phyloP scores from a whole-genome alignment of 2,329 filamentous ascomycete species.

The Orbilia ellipsospora region DNA sequence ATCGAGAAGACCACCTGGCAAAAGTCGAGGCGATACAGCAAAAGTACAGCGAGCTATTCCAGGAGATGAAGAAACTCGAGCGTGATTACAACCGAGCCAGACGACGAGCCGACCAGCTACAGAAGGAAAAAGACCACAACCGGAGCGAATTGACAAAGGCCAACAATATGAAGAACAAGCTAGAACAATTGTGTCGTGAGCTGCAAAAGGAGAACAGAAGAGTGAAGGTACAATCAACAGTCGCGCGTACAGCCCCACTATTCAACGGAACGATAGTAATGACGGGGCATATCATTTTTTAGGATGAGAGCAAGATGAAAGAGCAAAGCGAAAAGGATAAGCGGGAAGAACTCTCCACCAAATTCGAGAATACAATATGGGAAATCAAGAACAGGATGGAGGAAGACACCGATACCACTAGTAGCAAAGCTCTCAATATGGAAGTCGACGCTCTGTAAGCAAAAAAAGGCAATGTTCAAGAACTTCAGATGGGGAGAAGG shows the following conservation, averaged over 20 bases:
- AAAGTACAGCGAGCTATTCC: conserved; percentile 88
- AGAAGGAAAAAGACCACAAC: conserved; percentile 94
- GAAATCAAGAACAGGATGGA: conserved; percentile 64
- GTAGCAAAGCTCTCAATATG: conserved; percentile 82
- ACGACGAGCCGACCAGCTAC: conserved; percentile 89
- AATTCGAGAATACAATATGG: conserved; percentile 59
- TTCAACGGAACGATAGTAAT: conserved; percentile 24
- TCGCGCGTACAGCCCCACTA: neutral
- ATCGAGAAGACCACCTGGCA: conserved; percentile 89
- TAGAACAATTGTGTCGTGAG: conserved; percentile 95
- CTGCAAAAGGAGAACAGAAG: conserved; percentile 98
- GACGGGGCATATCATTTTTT: conserved; percentile 39
- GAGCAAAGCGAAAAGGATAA: conserved; percentile 87
- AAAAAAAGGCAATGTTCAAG: neutral
- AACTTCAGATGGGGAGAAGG: neutral
- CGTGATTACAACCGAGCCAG: conserved; percentile 95
- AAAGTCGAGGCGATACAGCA: conserved; percentile 91
- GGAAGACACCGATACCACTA: conserved; percentile 83
- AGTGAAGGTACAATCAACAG: conserved; percentile 78
- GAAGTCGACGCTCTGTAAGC: conserved; percentile 88
- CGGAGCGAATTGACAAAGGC: conserved; percentile 91
- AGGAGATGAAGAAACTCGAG: conserved; percentile 95
- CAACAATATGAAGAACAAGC: conserved; percentile 89
- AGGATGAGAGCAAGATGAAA: conserved; percentile 93
- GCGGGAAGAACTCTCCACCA: conserved; percentile 67